Conservation (phyloP, 495 filamentous ascomycete genomes). For the Geoglossum glabrum region DNA sequence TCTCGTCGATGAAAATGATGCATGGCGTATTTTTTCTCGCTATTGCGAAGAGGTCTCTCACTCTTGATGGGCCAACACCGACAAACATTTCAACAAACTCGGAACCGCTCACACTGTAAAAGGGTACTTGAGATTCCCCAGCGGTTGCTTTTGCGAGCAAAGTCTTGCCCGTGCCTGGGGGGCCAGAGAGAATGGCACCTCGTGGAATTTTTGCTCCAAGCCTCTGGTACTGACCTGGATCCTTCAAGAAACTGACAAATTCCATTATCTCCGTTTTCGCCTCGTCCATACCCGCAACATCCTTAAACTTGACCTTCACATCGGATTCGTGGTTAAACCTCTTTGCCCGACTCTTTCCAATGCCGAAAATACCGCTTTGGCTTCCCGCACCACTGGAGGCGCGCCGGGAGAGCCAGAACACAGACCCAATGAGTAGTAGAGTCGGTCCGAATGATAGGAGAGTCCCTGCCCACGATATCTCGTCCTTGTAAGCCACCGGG, state of each 20-base stretch:
- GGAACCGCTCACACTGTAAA: constrained; percentile 94
- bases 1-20: constrained; percentile 99
- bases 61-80: constrained; percentile 86
- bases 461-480: constrained; percentile 42
- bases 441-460: constrained; percentile 73
- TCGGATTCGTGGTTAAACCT: constrained; percentile 93
- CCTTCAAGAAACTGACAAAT: constrained; percentile 89
- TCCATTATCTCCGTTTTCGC: constrained; percentile 98
- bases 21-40: constrained; percentile 91
- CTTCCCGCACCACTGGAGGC: constrained; percentile 43
- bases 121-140: constrained; percentile 91
- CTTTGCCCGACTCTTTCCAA: constrained; percentile 86
- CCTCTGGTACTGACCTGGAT: constrained; percentile 73
- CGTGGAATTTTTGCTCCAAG: constrained; percentile 94
- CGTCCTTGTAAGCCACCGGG: constrained; percentile 68
- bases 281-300: constrained; percentile 97
- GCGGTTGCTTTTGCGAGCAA: constrained; percentile 92
- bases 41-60: constrained; percentile 85
- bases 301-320: constrained; percentile 87
- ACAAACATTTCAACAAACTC: constrained; percentile 99
- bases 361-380: constrained; percentile 71
- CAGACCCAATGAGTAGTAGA: constrained; percentile 57
- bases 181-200: constrained; percentile 87
- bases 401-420: constrained; percentile 52
- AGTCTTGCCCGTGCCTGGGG: constrained; percentile 96